phyloP scores from a whole-genome alignment of 495 filamentous ascomycete species.

The Xylaria grammica region DNA sequence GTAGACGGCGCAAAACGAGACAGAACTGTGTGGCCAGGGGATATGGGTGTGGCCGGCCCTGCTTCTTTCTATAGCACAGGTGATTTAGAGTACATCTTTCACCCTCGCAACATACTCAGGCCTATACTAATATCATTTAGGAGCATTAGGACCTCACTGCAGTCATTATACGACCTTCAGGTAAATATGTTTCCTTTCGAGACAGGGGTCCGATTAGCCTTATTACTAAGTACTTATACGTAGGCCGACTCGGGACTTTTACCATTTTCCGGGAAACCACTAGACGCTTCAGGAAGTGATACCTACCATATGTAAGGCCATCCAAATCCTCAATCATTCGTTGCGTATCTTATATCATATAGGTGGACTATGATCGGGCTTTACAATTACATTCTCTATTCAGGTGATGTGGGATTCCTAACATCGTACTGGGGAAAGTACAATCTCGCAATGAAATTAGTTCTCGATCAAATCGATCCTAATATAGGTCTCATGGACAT shows the following conservation, averaged over 20 bases:
- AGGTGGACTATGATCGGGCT: constrained; percentile 64
- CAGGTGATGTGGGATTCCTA: constrained; percentile 59
- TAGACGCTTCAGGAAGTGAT: constrained; percentile 61
- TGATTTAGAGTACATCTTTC: constrained; percentile 49
- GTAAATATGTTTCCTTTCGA: constrained; percentile 30
- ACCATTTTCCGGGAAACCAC: constrained; percentile 61
- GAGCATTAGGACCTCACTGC: constrained; percentile 65
- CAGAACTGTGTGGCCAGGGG: constrained; percentile 62
- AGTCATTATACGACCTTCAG: constrained; percentile 65
- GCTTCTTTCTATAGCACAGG: constrained; percentile 63
- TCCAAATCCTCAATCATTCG: not conserved
- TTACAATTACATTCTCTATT: constrained; percentile 66
- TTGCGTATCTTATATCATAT: constrained; percentile 10
- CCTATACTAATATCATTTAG: constrained; percentile 24
- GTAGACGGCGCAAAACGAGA: constrained; percentile 65
- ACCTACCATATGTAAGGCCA: constrained; percentile 65
- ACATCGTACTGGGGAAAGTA: constrained; percentile 57
- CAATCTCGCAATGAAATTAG: constrained; percentile 58
- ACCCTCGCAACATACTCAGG: not conserved
- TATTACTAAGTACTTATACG: constrained; percentile 24
- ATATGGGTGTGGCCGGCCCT: constrained; percentile 66
- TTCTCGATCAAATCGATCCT: constrained; percentile 56
- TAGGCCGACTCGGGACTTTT: constrained; percentile 33
- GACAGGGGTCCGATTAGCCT: constrained; percentile 18
- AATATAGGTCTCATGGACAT: constrained; percentile 59